phyloP scores from a whole-genome alignment of 805 yeast species.

The Trichomonascus vanleenenianus region DNA sequence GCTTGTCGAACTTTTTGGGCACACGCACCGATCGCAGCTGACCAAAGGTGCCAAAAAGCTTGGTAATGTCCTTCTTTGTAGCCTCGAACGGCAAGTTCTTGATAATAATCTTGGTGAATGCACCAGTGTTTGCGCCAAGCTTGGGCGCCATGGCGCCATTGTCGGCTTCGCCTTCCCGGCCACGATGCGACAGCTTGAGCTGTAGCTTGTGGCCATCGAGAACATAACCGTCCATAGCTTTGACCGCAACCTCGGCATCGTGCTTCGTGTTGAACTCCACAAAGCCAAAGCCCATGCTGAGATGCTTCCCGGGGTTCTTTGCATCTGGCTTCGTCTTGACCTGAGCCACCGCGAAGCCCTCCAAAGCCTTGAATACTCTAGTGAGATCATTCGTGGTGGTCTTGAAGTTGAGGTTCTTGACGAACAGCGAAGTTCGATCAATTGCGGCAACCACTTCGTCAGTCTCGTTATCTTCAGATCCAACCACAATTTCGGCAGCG shows the following conservation, averaged over 20 bases:
- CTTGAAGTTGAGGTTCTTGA: conserved; percentile 83
- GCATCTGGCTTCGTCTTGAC: conserved; percentile 87
- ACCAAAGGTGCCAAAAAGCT: conserved; percentile 90
- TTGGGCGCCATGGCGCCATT: conserved; percentile 9
- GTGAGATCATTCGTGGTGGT: conserved; percentile 56
- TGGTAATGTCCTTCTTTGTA: conserved; percentile 84
- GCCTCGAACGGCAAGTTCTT: conserved; percentile 98
- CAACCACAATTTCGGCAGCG: conserved; percentile 37
- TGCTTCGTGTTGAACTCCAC: conserved; percentile 78
- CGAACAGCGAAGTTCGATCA: conserved; percentile 66
- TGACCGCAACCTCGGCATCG: conserved; percentile 70
- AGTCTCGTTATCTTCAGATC: conserved; percentile 15
- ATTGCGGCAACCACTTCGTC: conserved; percentile 29
- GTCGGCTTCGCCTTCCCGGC: conserved; percentile 26
- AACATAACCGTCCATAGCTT: conserved; percentile 62
- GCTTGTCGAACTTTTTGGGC: conserved; percentile 90
- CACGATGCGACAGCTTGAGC: conserved; percentile 80
- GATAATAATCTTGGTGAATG: conserved; percentile 65
- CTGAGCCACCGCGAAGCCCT: conserved; percentile 75
- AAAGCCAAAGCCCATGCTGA: conserved; percentile 97
- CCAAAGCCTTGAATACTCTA: conserved; percentile 56
- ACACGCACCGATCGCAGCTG: conserved; percentile 90
- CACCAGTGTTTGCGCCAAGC: neutral
- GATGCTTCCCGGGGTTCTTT: conserved; percentile 52
- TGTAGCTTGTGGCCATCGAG: conserved; percentile 88